phyloP scores from a whole-genome alignment of 257 asterid species.

The Cynanchum wilfordii region DNA sequence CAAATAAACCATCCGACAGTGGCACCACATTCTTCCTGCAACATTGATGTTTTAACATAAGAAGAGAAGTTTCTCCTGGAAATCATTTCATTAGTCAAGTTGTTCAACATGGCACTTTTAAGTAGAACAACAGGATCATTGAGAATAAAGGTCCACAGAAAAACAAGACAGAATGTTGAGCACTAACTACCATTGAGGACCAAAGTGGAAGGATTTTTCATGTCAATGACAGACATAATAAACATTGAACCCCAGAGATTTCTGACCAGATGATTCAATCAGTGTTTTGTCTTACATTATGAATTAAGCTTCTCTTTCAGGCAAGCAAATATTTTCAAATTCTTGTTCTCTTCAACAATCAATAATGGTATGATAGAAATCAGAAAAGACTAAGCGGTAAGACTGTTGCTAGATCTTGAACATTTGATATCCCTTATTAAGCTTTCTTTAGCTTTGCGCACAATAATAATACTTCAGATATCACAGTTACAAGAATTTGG shows the following conservation, averaged over 20 bases:
- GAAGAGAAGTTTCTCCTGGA: neutral
- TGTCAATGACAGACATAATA: neutral
- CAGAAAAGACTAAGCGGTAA: neutral
- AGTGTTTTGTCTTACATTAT: neutral
- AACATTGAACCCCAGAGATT: neutral
- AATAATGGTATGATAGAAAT: neutral
- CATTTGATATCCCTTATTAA: neutral
- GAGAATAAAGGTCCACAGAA: neutral
- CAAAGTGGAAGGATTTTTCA: neutral
- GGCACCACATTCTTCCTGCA: constrained; percentile 99
- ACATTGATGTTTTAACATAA: constrained; percentile 6
- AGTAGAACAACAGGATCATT: neutral
- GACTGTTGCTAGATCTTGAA: neutral
- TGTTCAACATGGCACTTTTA: neutral
- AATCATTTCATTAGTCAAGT: neutral
- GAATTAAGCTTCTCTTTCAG: neutral
- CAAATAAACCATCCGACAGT: constrained; percentile 97
- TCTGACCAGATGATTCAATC: neutral
- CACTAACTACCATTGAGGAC: neutral
- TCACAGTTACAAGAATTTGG: neutral
- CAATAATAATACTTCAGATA: neutral
- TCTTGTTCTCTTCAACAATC: neutral
- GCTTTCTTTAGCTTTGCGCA: neutral
- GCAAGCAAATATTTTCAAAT: neutral
- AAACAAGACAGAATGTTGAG: neutral